Conservation (phyloP, 768 basidiomycete species). For the Fibroporia radiculosa region DNA sequence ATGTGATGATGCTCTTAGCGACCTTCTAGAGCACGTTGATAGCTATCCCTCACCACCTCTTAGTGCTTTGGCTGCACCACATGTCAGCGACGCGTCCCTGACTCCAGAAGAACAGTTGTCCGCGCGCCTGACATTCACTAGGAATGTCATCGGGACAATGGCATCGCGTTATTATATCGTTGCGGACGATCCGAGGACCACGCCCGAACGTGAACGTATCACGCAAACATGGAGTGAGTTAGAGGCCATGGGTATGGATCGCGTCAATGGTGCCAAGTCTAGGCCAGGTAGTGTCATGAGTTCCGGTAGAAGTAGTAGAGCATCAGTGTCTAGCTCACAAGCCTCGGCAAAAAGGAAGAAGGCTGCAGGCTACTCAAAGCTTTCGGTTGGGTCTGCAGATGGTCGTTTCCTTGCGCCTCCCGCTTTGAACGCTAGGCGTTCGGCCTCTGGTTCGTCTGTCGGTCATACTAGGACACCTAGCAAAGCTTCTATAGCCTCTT, state of each 20-base stretch:
- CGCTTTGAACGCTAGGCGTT: constrained; percentile 37
- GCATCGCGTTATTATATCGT: constrained; percentile 33
- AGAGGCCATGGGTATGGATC: constrained; percentile 73
- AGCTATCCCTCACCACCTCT: constrained; percentile 63
- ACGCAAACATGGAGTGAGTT: constrained; percentile 77
- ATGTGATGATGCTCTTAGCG: constrained; percentile 76
- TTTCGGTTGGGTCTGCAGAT: constrained; percentile 30
- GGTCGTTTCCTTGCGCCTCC: constrained; percentile 41
- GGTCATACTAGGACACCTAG: constrained; percentile 45
- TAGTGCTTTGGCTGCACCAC: constrained; percentile 43
- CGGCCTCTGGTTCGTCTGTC: constrained; percentile 38
- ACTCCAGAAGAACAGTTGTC: constrained; percentile 63
- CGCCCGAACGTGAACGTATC: constrained; percentile 55
- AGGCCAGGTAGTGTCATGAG: constrained; percentile 59
- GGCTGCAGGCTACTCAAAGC: constrained; percentile 28
- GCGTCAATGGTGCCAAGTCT: constrained; percentile 51
- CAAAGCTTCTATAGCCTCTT: constrained; percentile 45
- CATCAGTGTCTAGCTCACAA: constrained; percentile 28
- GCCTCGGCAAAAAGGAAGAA: constrained; percentile 19
- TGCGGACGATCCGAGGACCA: constrained; percentile 51
- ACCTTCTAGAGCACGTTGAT: constrained; percentile 80
- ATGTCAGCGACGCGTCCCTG: constrained; percentile 30
- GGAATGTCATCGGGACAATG: constrained; percentile 40
- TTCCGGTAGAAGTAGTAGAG: constrained; percentile 52
- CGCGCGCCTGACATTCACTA: constrained; percentile 59